Percentiles rank a stretch among this genome's conserved stretches.
Evolutionary conservation across 164 flowering plant genomes (phyloP).

Genomic region (Saururus chinensis): DNA sequence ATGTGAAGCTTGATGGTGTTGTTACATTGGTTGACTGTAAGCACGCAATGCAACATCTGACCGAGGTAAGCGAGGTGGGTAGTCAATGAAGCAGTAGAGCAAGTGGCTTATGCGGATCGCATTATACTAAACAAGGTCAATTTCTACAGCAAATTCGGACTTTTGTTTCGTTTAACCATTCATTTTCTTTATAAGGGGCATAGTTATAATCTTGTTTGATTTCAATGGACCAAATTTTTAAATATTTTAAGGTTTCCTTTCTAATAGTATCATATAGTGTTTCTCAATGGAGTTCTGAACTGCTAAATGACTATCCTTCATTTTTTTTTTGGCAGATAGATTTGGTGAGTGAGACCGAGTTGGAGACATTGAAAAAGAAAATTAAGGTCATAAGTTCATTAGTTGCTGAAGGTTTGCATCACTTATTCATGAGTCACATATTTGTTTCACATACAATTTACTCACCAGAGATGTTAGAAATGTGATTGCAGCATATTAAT

Average conservation of each 20-base stretch:
- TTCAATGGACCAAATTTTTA: background rate
- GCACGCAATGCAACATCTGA: slow-evolving; percentile 77
- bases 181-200: too few species aligned
- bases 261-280: background rate
- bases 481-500: slow-evolving; percentile 60
- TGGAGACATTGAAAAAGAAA: slow-evolving; percentile 42
- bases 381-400: slow-evolving; percentile 46
- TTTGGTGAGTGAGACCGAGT: slow-evolving; percentile 59
- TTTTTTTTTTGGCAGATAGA: slow-evolving; percentile 52
- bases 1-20: slow-evolving; percentile 94
- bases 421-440: background rate
- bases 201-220: background rate
- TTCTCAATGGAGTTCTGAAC: background rate
- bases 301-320: too few species aligned
- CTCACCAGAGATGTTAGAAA: background rate
- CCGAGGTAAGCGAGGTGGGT: slow-evolving; percentile 96
- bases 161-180: too few species aligned
- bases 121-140: slow-evolving; percentile 82
- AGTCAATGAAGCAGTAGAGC: slow-evolving; percentile 95
- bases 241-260: background rate
- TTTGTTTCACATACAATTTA: background rate
- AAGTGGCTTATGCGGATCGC: slow-evolving; percentile 97
- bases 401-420: background rate
- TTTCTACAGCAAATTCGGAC: background rate
- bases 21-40: slow-evolving; percentile 92